phyloP scores from a whole-genome alignment of 2,329 filamentous ascomycete species.

The Diaporthe ampelina region DNA sequence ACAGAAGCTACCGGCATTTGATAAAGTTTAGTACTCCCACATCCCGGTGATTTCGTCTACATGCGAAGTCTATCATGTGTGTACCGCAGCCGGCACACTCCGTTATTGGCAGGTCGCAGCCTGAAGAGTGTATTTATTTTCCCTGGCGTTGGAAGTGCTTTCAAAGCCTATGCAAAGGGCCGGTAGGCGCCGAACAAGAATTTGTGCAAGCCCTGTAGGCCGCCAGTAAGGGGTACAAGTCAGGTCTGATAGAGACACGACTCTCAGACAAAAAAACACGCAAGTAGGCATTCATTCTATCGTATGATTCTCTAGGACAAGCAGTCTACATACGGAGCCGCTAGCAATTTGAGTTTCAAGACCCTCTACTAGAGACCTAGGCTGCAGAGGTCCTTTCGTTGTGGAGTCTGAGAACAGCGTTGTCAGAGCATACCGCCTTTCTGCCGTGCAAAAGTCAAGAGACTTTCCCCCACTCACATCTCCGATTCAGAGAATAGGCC shows the following conservation, averaged over 20 bases:
- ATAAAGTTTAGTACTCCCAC: conserved; percentile 3
- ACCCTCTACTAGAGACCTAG: background rate
- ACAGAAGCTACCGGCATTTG: background rate
- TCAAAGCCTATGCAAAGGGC: background rate
- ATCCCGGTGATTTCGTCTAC: background rate
- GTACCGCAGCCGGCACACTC: background rate
- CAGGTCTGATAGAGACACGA: too few species aligned
- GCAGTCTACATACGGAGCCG: background rate
- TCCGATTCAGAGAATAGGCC: background rate
- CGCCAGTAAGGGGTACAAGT: background rate
- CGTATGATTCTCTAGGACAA: background rate
- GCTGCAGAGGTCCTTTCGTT: background rate
- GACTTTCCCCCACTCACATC: background rate
- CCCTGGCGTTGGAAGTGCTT: background rate
- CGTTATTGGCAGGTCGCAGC: background rate
- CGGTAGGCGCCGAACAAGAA: background rate
- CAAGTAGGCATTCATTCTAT: background rate
- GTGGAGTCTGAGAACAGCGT: background rate
- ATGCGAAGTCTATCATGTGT: background rate
- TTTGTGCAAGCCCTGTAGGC: background rate
- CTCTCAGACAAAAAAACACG: background rate
- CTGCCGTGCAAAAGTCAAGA: background rate
- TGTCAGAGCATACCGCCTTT: background rate
- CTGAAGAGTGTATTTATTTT: background rate
- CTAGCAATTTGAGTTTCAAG: background rate